Evolutionary conservation across 2,329 filamentous ascomycete species (phyloP), one percentile per base, ranked within the genome.

Genomic region (Dichotomopilus funicola): DNA sequence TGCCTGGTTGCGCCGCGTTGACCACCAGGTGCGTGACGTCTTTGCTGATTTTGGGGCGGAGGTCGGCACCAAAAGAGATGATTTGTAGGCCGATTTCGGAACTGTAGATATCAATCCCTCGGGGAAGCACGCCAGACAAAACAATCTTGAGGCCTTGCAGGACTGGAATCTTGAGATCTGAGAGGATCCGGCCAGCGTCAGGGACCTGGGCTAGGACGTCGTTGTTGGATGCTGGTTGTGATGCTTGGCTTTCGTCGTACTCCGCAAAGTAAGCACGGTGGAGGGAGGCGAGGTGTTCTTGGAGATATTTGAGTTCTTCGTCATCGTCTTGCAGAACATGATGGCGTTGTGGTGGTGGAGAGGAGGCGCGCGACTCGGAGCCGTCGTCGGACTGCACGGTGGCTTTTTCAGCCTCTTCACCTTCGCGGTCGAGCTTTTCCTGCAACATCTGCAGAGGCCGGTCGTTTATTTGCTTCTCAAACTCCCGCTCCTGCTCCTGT

Each of bases 361-460:
- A 63, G 0, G 69, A 57, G 2, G 62, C 53, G 5, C 51, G 51
- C 2, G 62, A 58, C 36, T 62, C 58, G 51, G 60, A 56, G 33
- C 59, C 55, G 41, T 63, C 59, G 37, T 76, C 74, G 49, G 77
- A 77, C 12, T 77, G 75, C 2, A 74, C 72, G 5, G 71, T 71
- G 2, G 70, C 70, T 55, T 71, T 76, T 58, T 78, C 81, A 53
- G 75, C 80, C 40, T 80, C 78, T 42, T 89, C 85, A 62, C 91
- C 88, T 65, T 91, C 88, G 63, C 89, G 88, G 65, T 99, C 94
- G 27, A 96, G 78, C 68, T 91, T 80, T 65, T 96, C 88, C 70
- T 99, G 94, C 73, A 95, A 87, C 67, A 94, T 89, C n/a, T 95
- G 75, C 34, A 99, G 73, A 0, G 94, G 94, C 11, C 92, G 82